Conservation (phyloP, 2,329 filamentous ascomycete genomes). For the Pseudocercospora ulei region DNA sequence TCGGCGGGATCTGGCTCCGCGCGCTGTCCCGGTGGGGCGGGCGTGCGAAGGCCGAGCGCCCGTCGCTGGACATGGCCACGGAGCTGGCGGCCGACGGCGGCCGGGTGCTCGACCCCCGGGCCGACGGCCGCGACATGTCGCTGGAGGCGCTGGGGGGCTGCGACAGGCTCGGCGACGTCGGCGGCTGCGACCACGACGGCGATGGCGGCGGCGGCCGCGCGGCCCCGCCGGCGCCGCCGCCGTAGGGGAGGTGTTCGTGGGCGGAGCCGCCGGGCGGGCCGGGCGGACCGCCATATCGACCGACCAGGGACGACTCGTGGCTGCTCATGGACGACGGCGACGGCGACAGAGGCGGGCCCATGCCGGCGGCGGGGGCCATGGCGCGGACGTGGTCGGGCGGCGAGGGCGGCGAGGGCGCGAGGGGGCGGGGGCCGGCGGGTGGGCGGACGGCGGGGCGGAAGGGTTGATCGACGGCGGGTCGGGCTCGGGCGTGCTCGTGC, state of each 20-base stretch:
- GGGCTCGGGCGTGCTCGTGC: constrained; percentile 6
- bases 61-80: constrained; percentile 73
- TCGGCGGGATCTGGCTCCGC: constrained; percentile 43
- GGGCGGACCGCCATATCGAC: constrained; percentile 20
- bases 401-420: not conserved
- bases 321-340: constrained; percentile 73
- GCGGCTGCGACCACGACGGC: constrained; percentile 28
- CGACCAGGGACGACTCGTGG: constrained; percentile 52
- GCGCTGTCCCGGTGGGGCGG: constrained; percentile 43
- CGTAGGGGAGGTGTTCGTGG: constrained; percentile 25
- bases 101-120: constrained; percentile 42
- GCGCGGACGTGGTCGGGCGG: not conserved
- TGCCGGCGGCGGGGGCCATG: constrained; percentile 6
- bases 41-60: constrained; percentile 41
- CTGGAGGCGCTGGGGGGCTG: constrained; percentile 37
- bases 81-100: constrained; percentile 81
- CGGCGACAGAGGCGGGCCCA: constrained; percentile 33
- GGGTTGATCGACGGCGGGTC: constrained; percentile 1
- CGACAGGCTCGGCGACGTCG: too few species aligned
- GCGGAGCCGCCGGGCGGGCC: constrained; percentile 19
- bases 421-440: constrained; percentile 8
- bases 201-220: constrained; percentile 27
- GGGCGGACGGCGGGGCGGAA: constrained; percentile 7
- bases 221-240: constrained; percentile 29
- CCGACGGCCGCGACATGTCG: constrained; percentile 43